Evolutionary conservation across 148 eudicot species (phyloP).

Genomic region (Euryodendron excelsum): DNA sequence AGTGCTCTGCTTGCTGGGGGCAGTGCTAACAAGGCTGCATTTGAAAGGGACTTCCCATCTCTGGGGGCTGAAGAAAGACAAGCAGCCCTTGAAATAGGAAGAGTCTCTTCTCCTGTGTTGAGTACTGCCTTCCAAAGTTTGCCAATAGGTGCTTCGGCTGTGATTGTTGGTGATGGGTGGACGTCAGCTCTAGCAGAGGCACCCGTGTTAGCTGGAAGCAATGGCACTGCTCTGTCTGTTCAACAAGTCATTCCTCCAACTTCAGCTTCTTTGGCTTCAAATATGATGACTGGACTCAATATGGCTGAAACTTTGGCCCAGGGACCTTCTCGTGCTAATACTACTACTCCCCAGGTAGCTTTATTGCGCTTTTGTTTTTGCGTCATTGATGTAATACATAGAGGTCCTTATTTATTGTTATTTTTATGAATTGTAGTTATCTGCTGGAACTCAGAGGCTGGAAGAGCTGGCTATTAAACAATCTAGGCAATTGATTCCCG

Average conservation of each 20-base stretch:
- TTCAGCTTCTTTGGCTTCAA: constrained; percentile 22
- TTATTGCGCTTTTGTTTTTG: neutral
- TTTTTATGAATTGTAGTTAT: constrained; percentile 24
- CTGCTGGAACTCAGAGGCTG: constrained; percentile 45
- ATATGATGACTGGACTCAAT: constrained; percentile 30
- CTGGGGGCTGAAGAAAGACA: constrained; percentile 40
- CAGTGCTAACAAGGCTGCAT: constrained; percentile 22
- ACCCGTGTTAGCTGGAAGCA: constrained; percentile 32
- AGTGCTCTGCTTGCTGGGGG: constrained; percentile 18
- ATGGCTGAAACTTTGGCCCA: constrained; percentile 58
- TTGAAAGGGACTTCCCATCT: constrained; percentile 47
- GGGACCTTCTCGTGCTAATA: constrained; percentile 39
- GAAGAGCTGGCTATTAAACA: constrained; percentile 56
- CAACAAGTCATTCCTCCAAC: constrained; percentile 20
- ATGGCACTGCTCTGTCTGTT: constrained; percentile 21
- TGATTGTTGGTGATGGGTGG: constrained; percentile 40
- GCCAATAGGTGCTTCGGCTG: constrained; percentile 27
- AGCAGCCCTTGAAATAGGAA: constrained; percentile 24
- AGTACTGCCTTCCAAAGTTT: constrained; percentile 31
- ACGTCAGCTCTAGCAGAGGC: constrained; percentile 56
- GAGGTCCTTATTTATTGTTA: neutral
- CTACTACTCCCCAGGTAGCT: constrained; percentile 37
- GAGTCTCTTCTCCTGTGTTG: constrained; percentile 48
- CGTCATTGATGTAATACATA: neutral
- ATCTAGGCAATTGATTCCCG: constrained; percentile 48